Evolutionary conservation across 2,329 filamentous ascomycete genomes (phyloP).

Genomic region (Ceratocystis variospora): DNA sequence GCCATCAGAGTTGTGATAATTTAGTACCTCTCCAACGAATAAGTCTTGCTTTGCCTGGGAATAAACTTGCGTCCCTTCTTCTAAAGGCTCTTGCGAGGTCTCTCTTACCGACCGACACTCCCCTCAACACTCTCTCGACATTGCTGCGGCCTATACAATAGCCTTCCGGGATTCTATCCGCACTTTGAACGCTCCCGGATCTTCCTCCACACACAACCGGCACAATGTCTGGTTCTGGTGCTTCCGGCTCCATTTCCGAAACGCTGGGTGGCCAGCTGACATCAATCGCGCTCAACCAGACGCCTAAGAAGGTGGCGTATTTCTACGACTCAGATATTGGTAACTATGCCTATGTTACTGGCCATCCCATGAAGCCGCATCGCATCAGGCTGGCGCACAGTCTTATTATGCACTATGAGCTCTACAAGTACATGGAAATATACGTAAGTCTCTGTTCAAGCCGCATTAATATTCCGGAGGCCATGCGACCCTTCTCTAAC

Average conservation of each 20-base stretch:
- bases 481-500: constrained; percentile 12
- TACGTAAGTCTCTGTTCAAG: constrained; percentile 51
- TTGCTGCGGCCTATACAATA: neutral
- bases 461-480: neutral
- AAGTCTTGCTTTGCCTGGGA: neutral
- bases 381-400: constrained; percentile 89
- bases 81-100: neutral
- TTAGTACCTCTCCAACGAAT: neutral
- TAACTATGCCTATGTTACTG: constrained; percentile 93
- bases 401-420: constrained; percentile 86
- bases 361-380: constrained; percentile 98
- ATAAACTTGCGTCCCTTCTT: neutral
- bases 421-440: constrained; percentile 93
- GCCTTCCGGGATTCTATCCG: neutral
- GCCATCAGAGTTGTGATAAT: neutral
- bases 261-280: constrained; percentile 24
- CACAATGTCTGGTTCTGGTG: constrained; percentile 15
- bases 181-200: neutral
- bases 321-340: constrained; percentile 98
- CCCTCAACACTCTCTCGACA: neutral
- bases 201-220: neutral
- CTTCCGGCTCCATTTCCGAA: constrained; percentile 16
- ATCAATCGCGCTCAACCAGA: constrained; percentile 34
- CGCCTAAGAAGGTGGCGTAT: constrained; percentile 77
- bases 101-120: neutral